Base-by-base conservation (phyloP, 345 rosid species). In the Salix suchowensis region DNA sequence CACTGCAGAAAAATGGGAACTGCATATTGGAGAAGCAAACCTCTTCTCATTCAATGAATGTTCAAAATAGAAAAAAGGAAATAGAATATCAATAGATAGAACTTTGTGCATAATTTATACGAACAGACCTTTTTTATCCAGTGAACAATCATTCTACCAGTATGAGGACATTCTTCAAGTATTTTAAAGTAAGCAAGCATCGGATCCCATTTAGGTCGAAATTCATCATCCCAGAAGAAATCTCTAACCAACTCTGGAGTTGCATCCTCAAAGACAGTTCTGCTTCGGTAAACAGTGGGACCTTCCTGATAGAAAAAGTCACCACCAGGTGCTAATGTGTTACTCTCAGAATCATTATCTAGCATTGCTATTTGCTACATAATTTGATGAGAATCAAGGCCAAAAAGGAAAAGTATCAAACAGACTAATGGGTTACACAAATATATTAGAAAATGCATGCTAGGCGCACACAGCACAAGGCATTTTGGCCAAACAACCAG, bases 181-280 rank as follows among this genome's bases (percentile, higher is more conserved):
- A 88, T 90, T 71, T 89, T 92, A 74, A 85, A 85, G 83, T 89
- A 81, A 30, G 92, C 78, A 81, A 96, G 97, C 99, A 96, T 93
- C 42, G 88, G 87, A 87, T 96, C 99, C 98, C 98, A 96, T 81
- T 92, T 93, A 5, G 91, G 91, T 48, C 99, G 88, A 86, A 93
- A 91, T 66, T 92, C 98, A 76, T 96, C 98, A 81, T 93, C 99
- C 99, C 99, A 96, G 79, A 96, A 96, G 89, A 96, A 96, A 85
- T 96, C 99, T 85, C 97, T 89, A 36, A 93, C 97, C 85, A 91
- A 72, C 21, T 92, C 97, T 11, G 97, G 90, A n/a, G 88, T 85
- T 55, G 92, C 98, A 82, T 91, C 97, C 87, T 96, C 99, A 80
- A 90, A 96, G 72, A 96, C 97, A 83, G 97, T 91, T 82, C 93